Percentiles rank a stretch among this genome's conserved stretches.
phyloP scores from a whole-genome alignment of 257 asterid genomes.

The Dorcoceras hygrometricum region DNA sequence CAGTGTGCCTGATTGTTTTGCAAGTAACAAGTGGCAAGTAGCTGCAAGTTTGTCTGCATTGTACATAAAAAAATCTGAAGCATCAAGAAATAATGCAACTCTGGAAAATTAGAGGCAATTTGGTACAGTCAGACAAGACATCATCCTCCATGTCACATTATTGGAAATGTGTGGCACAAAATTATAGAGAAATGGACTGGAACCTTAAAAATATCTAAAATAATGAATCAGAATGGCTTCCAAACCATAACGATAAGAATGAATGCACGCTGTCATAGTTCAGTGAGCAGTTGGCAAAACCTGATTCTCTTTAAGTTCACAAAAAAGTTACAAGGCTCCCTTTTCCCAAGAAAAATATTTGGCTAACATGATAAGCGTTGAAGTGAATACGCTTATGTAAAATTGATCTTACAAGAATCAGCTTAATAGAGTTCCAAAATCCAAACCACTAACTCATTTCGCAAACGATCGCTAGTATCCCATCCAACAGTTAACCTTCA shows the following conservation, averaged over 20 bases:
- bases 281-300: background rate
- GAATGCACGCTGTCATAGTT: conserved; percentile 8
- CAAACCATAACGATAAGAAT: too few species aligned
- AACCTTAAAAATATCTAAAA: conserved; percentile 4
- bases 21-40: conserved; percentile 87
- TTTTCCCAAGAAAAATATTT: background rate
- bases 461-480: background rate
- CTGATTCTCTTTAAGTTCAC: conserved; percentile 9
- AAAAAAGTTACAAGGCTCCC: background rate
- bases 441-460: conserved; percentile 3
- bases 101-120: conserved; percentile 1
- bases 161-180: background rate
- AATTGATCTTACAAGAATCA: conserved; percentile 15
- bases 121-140: background rate
- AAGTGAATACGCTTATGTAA: background rate
- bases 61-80: conserved; percentile 10
- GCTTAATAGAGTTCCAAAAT: conserved; percentile 11
- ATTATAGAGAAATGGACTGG: conserved; percentile 16
- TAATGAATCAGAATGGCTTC: conserved; percentile 11
- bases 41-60: conserved; percentile 78
- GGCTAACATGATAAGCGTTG: conserved; percentile 18
- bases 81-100: conserved; percentile 25
- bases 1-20: conserved; percentile 88
- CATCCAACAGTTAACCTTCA: conserved; percentile 10
- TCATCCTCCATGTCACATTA: conserved; percentile 1